Evolutionary conservation across 1,139 yeast genomes (phyloP).

Genomic region (Pichia terricola): DNA sequence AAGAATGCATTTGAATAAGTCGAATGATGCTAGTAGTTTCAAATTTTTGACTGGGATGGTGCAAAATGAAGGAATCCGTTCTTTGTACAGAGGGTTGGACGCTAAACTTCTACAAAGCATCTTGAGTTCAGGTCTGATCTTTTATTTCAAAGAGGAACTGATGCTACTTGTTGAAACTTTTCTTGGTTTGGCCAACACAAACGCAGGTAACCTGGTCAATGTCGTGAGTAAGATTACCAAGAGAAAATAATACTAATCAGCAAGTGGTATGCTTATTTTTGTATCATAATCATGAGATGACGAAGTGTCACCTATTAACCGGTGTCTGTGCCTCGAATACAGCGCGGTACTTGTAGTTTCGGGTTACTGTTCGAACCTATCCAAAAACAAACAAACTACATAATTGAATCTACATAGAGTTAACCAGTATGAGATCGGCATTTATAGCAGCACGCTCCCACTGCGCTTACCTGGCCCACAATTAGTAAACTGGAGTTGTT

Average conservation of each 20-base stretch:
- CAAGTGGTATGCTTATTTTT: conserved; percentile 18
- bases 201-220: no score
- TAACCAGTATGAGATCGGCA: no score
- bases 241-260: background rate
- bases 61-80: conserved; percentile 59
- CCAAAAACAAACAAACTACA: no score
- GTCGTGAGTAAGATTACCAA: background rate
- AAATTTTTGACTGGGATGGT: conserved; percentile 42
- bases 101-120: conserved; percentile 80
- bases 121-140: conserved; percentile 80
- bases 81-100: conserved; percentile 73
- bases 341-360: no score
- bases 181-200: background rate
- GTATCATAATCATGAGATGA: no score
- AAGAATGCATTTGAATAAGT: conserved; percentile 58
- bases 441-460: no score
- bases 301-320: no score
- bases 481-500: no score
- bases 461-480: no score
- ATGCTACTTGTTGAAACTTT: conserved; percentile 34
- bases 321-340: no score
- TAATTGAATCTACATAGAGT: no score
- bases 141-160: conserved; percentile 84
- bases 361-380: no score
- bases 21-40: conserved; percentile 29